These are phyloP conservation scores for Hanseniaspora pseudoguilliermondii DNA, from an alignment of 805 yeast species.

Conservation along the genomic window DNA sequence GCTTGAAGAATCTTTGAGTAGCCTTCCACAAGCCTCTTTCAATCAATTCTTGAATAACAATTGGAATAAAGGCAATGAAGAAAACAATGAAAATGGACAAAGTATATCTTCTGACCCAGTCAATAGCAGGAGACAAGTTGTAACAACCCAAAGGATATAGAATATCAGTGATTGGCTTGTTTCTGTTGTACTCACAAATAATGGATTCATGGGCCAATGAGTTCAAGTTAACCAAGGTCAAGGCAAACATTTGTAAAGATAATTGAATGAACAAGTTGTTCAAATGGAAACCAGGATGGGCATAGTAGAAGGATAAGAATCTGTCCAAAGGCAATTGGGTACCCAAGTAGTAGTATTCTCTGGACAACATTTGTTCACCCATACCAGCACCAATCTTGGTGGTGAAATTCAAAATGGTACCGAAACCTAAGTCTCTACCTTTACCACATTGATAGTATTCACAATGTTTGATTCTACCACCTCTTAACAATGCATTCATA, in stretches of 20 bases:
- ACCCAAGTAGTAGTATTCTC: slow-evolving; percentile 73
- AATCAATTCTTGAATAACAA: slow-evolving; percentile 64
- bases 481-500: slow-evolving; percentile 69
- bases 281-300: slow-evolving; percentile 78
- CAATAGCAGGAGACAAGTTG: slow-evolving; percentile 59
- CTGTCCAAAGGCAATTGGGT: slow-evolving; percentile 70
- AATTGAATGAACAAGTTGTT: slow-evolving; percentile 67
- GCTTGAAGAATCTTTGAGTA: slow-evolving; percentile 54
- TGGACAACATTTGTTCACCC: slow-evolving; percentile 80
- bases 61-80: slow-evolving; percentile 67
- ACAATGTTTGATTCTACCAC: slow-evolving; percentile 80
- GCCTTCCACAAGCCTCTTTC: slow-evolving; percentile 76
- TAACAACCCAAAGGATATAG: slow-evolving; percentile 59
- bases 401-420: slow-evolving; percentile 72
- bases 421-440: slow-evolving; percentile 81
- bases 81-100: slow-evolving; percentile 71
- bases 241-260: slow-evolving; percentile 59
- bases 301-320: slow-evolving; percentile 71
- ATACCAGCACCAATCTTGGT: slow-evolving; percentile 86
- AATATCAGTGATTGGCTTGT: slow-evolving; percentile 56
- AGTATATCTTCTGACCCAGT: slow-evolving; percentile 73
- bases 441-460: slow-evolving; percentile 84
- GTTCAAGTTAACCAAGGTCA: slow-evolving; percentile 57
- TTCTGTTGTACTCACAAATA: slow-evolving; percentile 52
- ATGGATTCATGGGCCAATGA: slow-evolving; percentile 62